Base-by-base conservation (phyloP, 176 grass and related monocot species). In the Juncus effusus region DNA sequence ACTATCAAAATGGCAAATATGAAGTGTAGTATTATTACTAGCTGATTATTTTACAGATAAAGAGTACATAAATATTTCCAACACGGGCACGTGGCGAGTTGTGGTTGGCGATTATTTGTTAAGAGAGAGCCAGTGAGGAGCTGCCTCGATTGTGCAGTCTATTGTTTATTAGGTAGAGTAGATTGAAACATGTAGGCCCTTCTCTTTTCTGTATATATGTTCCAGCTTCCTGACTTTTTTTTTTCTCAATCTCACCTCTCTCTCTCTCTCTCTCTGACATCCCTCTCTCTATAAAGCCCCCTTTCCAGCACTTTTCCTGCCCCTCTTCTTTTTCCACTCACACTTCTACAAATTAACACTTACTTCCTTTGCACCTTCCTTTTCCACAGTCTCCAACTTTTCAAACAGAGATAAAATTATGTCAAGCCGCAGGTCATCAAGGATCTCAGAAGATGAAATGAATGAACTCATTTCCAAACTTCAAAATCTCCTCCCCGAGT, bases 381-480 rank as follows among this genome's bases (percentile, higher is more conserved):
- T 28, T 12, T 44, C 10, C 16, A 7, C 40, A 10, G 11, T 67
- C 51, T 28, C 8, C 36, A 68, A 38, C 10, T 8, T 70, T 56
- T 2, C 44, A 2, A 28, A 28, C 19, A 47, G 44, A 47, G 9
- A 47, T 5, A 57, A 16, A 16, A 78, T 13, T 42, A 95, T 95
- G 90, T 95, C 90, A 15, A 78, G 78, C 83, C 38, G 83, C 11
- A 84, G 90, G 83, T 80, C 90, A 37, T 84, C 82, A 59, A 81
- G 83, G 59, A 87, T 95, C 78, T 84, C 78, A 4, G 91, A 90
- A 12, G 87, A 95, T 54, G 91, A 95, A 72, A 82, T 95, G 67
- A 78, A 77, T 70, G 83, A 95, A 77, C 91, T 95, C 78, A 80
- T 95, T 69, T 87, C 91, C 73, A 90, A 90, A 78, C 91, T 95